phyloP scores from a whole-genome alignment of 768 basidiomycete genomes.

The Hysterangium stoloniferum region DNA sequence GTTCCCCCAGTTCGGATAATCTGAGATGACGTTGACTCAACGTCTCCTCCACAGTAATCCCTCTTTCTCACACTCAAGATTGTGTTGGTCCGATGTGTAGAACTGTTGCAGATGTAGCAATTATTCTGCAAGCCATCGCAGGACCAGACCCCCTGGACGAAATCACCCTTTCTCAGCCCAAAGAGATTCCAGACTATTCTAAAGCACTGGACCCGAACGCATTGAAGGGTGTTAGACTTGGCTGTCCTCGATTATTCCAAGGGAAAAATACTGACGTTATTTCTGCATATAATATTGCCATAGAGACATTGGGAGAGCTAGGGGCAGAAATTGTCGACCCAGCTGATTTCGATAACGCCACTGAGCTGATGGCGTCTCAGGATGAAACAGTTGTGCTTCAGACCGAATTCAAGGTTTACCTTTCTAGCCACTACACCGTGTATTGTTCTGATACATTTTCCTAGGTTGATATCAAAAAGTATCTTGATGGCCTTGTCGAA shows the following conservation, averaged over 20 bases:
- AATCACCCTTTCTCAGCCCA: conserved; percentile 37
- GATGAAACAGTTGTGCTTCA: conserved; percentile 50
- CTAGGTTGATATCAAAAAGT: conserved; percentile 49
- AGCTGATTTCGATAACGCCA: conserved; percentile 49
- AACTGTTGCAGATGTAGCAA: conserved; percentile 31
- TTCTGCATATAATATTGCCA: conserved; percentile 32
- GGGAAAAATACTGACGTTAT: conserved; percentile 15
- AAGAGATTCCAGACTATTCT: conserved; percentile 44
- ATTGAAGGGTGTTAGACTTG: conserved; percentile 37
- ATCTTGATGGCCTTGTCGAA: conserved; percentile 36
- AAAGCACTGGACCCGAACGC: conserved; percentile 42
- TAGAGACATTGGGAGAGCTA: conserved; percentile 29
- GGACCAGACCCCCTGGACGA: conserved; percentile 36
- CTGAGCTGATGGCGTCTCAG: conserved; percentile 31
- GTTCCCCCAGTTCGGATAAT: neutral
- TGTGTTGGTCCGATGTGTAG: conserved; percentile 32
- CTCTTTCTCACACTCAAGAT: conserved; percentile 35
- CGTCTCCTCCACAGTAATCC: conserved; percentile 29
- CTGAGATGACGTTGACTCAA: neutral
- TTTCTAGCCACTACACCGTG: neutral
- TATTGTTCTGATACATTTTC: neutral
- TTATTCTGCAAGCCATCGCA: conserved; percentile 32
- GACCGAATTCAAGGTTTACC: conserved; percentile 49
- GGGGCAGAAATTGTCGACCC: conserved; percentile 53
- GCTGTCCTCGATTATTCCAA: conserved; percentile 33